These are phyloP conservation scores for Artemisia tridentata DNA, from an alignment of 129 eudicot species.

Conservation along the genomic window DNA sequence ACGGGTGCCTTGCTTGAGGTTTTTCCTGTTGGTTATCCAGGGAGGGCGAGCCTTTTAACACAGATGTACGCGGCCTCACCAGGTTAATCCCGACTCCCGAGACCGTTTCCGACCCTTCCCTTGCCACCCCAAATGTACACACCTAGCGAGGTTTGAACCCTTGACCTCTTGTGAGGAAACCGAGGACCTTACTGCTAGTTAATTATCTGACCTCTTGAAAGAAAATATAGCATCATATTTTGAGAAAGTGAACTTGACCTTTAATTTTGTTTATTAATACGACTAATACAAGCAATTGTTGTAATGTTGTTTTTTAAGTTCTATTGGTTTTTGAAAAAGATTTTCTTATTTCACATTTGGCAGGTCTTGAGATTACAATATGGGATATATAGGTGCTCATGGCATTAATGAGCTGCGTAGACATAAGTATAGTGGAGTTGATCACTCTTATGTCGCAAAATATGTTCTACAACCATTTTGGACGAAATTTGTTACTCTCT, in stretches of 20 bases:
- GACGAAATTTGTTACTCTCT: conserved; percentile 16
- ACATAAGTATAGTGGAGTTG: conserved; percentile 14
- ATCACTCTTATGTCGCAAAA: conserved; percentile 11
- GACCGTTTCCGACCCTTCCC: too few species aligned
- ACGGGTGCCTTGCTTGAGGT: background rate
- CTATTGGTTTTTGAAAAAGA: background rate
- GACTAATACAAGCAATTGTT: background rate
- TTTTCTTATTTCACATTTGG: background rate
- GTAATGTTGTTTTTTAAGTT: background rate
- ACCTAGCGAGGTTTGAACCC: too few species aligned
- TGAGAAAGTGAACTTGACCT: too few species aligned
- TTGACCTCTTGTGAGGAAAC: too few species aligned
- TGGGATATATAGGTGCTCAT: conserved; percentile 13
- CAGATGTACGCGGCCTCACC: too few species aligned
- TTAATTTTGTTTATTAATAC: too few species aligned
- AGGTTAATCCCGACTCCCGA: too few species aligned
- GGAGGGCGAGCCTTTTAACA: too few species aligned
- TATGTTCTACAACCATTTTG: conserved; percentile 18
- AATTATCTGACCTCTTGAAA: background rate
- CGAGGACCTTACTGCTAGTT: too few species aligned
- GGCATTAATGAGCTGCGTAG: conserved; percentile 14
- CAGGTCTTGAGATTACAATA: background rate
- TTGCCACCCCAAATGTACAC: too few species aligned
- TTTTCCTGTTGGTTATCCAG: background rate
- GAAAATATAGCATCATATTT: too few species aligned